Evolutionary conservation across 176 grass and related monocot genomes (phyloP).

Genomic region (Avena eriantha): DNA sequence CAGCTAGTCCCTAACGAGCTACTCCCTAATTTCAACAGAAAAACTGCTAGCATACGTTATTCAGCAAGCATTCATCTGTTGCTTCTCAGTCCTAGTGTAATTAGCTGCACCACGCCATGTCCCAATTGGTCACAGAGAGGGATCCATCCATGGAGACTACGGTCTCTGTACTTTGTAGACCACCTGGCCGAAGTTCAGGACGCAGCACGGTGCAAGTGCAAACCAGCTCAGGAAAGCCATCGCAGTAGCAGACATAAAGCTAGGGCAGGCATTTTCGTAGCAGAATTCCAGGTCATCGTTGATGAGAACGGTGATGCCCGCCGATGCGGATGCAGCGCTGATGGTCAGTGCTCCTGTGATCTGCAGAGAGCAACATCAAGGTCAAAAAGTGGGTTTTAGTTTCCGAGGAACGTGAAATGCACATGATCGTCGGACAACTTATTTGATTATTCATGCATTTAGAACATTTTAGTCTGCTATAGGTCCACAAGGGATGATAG

Average conservation of each 20-base stretch:
- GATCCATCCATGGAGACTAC: background rate
- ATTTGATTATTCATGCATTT: background rate
- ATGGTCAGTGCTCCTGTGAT: slow-evolving; percentile 84
- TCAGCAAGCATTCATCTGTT: background rate
- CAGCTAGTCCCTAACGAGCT: background rate
- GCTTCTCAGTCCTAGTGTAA: slow-evolving; percentile 32
- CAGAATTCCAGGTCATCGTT: slow-evolving; percentile 62
- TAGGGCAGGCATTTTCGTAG: slow-evolving; percentile 63
- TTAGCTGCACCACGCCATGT: slow-evolving; percentile 14
- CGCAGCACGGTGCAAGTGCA: slow-evolving; percentile 67
- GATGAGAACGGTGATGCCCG: slow-evolving; percentile 82
- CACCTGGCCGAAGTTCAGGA: slow-evolving; percentile 84
- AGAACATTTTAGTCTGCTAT: background rate
- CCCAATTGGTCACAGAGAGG: slow-evolving; percentile 2
- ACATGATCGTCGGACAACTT: background rate
- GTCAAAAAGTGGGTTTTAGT: background rate
- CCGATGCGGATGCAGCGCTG: slow-evolving; percentile 76
- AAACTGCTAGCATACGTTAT: background rate
- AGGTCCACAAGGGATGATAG: background rate
- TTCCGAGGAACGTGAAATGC: background rate
- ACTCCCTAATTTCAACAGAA: slow-evolving; percentile 26
- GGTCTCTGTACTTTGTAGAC: slow-evolving; percentile 50
- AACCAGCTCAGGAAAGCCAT: slow-evolving; percentile 96
- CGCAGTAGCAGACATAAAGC: slow-evolving; percentile 69
- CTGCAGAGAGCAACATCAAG: slow-evolving; percentile 42